A percentile compares a stretch with the other conserved stretches of the same genome.
phyloP scores from a whole-genome alignment of 805 yeast genomes.

The Yarrowia bubula region DNA sequence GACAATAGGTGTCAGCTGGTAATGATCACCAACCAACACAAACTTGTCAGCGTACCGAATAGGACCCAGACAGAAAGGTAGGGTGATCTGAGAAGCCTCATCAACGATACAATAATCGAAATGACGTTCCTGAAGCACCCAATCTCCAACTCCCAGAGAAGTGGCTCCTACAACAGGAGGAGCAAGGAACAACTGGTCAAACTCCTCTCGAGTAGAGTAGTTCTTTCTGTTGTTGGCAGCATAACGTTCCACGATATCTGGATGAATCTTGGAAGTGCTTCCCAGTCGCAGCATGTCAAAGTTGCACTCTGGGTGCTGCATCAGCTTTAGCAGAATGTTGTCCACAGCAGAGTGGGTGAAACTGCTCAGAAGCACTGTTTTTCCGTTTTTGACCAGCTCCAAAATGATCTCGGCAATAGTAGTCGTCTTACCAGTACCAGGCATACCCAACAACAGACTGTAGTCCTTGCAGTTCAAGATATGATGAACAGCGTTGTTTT shows the following conservation, averaged over 20 bases:
- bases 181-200: conserved; percentile 47
- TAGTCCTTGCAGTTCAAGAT: conserved; percentile 70
- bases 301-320: conserved; percentile 39
- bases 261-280: conserved; percentile 54
- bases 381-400: conserved; percentile 56
- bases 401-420: conserved; percentile 75
- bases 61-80: conserved; percentile 91
- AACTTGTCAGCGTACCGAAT: conserved; percentile 72
- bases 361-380: conserved; percentile 73
- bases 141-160: conserved; percentile 70
- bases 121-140: conserved; percentile 53
- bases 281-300: conserved; percentile 69
- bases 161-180: conserved; percentile 86
- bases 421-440: conserved; percentile 96
- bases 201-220: conserved; percentile 47
- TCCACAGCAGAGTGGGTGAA: conserved; percentile 97
- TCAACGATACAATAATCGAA: conserved; percentile 95
- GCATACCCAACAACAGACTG: conserved; percentile 89
- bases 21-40: conserved; percentile 94
- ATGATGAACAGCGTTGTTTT: conserved; percentile 61
- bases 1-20: conserved; percentile 88
- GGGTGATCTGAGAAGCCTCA: conserved; percentile 93
- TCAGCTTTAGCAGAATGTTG: conserved; percentile 76
- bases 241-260: conserved; percentile 53
- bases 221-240: conserved; percentile 38